Base-by-base conservation (phyloP, 768 basidiomycete species). In the Megacollybia marginata region DNA sequence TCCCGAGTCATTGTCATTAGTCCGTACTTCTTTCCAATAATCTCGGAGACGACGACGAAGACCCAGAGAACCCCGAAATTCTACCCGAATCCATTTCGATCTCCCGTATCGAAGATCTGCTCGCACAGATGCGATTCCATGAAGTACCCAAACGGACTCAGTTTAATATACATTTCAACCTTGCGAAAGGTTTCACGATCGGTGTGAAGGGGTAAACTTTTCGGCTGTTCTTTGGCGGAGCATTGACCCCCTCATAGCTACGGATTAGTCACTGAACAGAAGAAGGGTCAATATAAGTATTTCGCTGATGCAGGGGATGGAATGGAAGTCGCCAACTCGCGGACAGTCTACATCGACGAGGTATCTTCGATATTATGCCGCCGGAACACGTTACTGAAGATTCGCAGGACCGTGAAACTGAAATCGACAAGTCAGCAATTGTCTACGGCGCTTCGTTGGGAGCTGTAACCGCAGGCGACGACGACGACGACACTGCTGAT, bases 261-360 rank as follows among this genome's bases (percentile, higher is more conserved):
- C 64, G 85, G 89, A 9, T 66, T 95, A 42, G 76, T 98, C 13
- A 89, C 89, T 1, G 85, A 93, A 59, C 92, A 94, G 66, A 88
- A 78, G 63, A 94, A 86, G 64, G 88, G 89, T 0, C 48, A 73
- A 5, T 87, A 92, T 63, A 86, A 80, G 60, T 89, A 92, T 59
- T 93, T 96, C 52, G 78, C 82, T 33, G 90, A 89, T 59, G 74
- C 80, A 50, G 91, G 81, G 44, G 83, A 83, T 60, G 72, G 73
- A 52, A 85, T 83, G 84, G 88, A 86, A 56, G 83, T 88, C 47
- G 91, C 85, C 1, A 69, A 73, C 40, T 73, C 74, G 46, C 79
- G 79, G 59, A 88, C 90, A 5, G 70, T 73, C 7, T 92, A 88
- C 62, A 73, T 88, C 38, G 90, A 95, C 50, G 81, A 87, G 70